Percentiles rank a stretch among this genome's conserved stretches.
These are phyloP conservation scores for Penicillium cataractarum DNA, from an alignment of 495 filamentous ascomycete species.

Conservation along the genomic window DNA sequence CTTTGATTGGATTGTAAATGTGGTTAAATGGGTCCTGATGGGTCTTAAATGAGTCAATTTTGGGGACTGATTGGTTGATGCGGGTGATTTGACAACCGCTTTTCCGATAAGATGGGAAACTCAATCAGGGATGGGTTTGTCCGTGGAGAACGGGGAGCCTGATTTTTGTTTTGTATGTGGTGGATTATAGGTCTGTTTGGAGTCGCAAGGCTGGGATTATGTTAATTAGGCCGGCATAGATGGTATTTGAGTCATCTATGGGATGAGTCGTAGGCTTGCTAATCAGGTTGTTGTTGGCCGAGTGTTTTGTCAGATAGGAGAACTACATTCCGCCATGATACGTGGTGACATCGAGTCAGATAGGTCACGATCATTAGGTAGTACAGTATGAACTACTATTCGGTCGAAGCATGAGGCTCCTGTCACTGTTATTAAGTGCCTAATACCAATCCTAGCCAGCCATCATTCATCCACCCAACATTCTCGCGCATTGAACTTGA, in stretches of 20 bases:
- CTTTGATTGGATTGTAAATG: background rate
- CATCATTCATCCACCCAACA: conserved; percentile 57
- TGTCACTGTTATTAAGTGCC: background rate
- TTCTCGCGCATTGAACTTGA: conserved; percentile 74
- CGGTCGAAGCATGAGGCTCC: background rate
- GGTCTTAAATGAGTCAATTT: background rate
- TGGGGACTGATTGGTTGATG: background rate
- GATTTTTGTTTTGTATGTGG: background rate
- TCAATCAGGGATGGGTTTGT: background rate
- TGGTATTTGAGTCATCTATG: background rate
- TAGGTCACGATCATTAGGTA: background rate
- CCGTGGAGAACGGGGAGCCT: background rate
- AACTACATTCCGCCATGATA: background rate
- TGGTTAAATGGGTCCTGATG: background rate
- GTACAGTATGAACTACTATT: background rate
- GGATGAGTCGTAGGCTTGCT: background rate
- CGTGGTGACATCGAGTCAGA: background rate
- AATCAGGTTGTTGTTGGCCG: background rate
- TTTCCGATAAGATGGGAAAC: background rate
- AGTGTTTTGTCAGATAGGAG: background rate
- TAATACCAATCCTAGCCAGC: background rate
- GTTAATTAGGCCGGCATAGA: too few species aligned
- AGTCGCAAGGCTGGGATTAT: background rate
- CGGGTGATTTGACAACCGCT: background rate
- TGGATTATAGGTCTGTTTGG: background rate